A percentile compares a stretch with the other conserved stretches of the same genome.
Conservation (phyloP, 192 early-diverging fungal genomes). For the Coemansia sp. region DNA sequence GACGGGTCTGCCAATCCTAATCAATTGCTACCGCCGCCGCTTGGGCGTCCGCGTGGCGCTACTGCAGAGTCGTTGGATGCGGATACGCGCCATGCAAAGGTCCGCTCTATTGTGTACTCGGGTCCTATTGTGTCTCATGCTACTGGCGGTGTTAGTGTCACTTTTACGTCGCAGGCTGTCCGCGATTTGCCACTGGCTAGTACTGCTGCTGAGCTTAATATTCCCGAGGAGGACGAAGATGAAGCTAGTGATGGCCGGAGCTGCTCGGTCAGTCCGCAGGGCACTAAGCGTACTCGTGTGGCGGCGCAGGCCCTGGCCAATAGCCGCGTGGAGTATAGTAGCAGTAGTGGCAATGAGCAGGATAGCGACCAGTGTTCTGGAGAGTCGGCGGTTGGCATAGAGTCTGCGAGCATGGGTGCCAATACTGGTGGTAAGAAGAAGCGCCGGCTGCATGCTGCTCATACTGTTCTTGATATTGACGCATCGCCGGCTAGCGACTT, state of each 20-base stretch:
- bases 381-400: constrained; percentile 6
- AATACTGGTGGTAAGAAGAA: constrained; percentile 33
- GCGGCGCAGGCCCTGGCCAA: background rate
- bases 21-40: background rate
- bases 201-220: constrained; percentile 11
- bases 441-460: constrained; percentile 38
- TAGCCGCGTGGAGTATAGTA: background rate
- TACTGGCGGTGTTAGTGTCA: constrained; percentile 52
- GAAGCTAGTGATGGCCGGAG: background rate
- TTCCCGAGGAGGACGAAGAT: constrained; percentile 21
- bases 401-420: background rate
- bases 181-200: constrained; percentile 31
- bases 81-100: background rate
- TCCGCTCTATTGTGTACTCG: constrained; percentile 50
- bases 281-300: constrained; percentile 23
- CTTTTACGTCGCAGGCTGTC: constrained; percentile 50
- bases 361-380: background rate
- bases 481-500: background rate
- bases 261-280: constrained; percentile 11
- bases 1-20: no score
- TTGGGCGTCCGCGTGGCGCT: constrained; percentile 19
- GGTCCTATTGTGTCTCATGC: constrained; percentile 43
- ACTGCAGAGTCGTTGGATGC: constrained; percentile 33
- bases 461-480: constrained; percentile 26
- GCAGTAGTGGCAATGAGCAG: background rate